Conservation (phyloP, 2,329 filamentous ascomycete species). For the Teratosphaeria epicoccoides region DNA sequence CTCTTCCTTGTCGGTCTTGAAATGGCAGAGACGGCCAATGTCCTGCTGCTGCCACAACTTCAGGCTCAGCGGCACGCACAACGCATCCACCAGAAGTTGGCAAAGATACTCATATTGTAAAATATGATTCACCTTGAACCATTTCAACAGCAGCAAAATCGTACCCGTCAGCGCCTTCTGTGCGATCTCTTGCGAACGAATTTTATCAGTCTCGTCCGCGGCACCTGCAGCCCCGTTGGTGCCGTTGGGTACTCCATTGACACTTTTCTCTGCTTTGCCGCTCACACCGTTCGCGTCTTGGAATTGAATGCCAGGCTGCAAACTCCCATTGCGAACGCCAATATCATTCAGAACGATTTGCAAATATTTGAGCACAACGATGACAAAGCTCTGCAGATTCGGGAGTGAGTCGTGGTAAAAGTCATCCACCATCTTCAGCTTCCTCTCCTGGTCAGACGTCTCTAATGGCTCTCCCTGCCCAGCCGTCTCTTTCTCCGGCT, state of each 20-base stretch:
- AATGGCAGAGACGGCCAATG: constrained; percentile 79
- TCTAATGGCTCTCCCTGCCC: constrained; percentile 17
- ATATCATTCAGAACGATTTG: constrained; percentile 81
- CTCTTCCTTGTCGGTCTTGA: constrained; percentile 70
- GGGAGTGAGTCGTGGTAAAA: constrained; percentile 76
- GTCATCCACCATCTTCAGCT: constrained; percentile 51
- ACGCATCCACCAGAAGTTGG: constrained; percentile 85
- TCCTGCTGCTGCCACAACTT: constrained; percentile 94
- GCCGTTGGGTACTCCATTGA: constrained; percentile 28
- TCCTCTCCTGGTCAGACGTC: constrained; percentile 18
- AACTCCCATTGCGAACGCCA: constrained; percentile 42
- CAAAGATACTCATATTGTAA: constrained; percentile 94
- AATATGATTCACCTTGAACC: constrained; percentile 90
- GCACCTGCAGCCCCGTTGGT: constrained; percentile 17
- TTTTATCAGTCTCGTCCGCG: constrained; percentile 67
- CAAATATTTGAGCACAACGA: constrained; percentile 82
- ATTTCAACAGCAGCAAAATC: constrained; percentile 80
- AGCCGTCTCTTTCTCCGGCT: constrained; percentile 23
- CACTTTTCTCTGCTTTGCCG: constrained; percentile 18
- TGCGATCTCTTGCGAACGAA: constrained; percentile 74
- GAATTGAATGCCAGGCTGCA: constrained; percentile 39
- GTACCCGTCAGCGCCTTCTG: constrained; percentile 87
- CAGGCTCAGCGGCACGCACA: constrained; percentile 82
- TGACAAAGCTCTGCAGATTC: constrained; percentile 82
- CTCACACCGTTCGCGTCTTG: constrained; percentile 20